Percentiles rank a stretch among this genome's conserved stretches.
These are phyloP conservation scores for Begonia loranthoides DNA, from an alignment of 306 rosid species.

Conservation along the genomic window DNA sequence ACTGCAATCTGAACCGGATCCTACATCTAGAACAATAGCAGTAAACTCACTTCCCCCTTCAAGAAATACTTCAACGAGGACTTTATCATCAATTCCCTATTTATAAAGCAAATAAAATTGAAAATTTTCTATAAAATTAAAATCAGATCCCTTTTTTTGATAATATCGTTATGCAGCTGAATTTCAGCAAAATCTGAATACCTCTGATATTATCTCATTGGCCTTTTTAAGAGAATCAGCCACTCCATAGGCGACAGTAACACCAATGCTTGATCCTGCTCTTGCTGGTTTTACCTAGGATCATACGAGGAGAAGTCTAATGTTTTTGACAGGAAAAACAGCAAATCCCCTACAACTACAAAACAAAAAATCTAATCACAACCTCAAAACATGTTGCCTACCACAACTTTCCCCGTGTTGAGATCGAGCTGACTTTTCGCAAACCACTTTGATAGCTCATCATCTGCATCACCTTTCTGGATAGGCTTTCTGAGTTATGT, in stretches of 20 bases:
- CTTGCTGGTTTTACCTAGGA: constrained; percentile 78
- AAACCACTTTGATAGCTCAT: constrained; percentile 74
- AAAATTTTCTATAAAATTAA: background rate
- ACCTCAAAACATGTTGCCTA: constrained; percentile 26
- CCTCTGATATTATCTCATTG: constrained; percentile 61
- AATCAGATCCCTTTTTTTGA: too few species aligned
- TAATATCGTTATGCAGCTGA: constrained; percentile 1
- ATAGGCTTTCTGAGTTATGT: constrained; percentile 12
- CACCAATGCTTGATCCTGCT: constrained; percentile 97
- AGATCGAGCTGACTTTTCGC: constrained; percentile 45
- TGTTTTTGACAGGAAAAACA: constrained; percentile 5
- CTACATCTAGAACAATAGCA: constrained; percentile 86
- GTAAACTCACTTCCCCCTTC: constrained; percentile 97
- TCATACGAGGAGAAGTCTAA: constrained; percentile 7
- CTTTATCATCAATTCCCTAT: constrained; percentile 78
- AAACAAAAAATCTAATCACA: background rate
- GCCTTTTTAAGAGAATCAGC: constrained; percentile 61
- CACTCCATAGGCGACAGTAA: constrained; percentile 80
- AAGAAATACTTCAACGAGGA: constrained; percentile 76
- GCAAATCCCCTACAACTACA: background rate
- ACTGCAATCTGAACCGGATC: constrained; percentile 50
- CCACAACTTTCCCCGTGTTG: constrained; percentile 80
- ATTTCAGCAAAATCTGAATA: constrained; percentile 15
- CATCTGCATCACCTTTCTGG: constrained; percentile 46
- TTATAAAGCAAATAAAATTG: constrained; percentile 11